Evolutionary conservation across 1,284 basidiomycete species (phyloP).

Genomic region (Phenoliferia sp.): DNA sequence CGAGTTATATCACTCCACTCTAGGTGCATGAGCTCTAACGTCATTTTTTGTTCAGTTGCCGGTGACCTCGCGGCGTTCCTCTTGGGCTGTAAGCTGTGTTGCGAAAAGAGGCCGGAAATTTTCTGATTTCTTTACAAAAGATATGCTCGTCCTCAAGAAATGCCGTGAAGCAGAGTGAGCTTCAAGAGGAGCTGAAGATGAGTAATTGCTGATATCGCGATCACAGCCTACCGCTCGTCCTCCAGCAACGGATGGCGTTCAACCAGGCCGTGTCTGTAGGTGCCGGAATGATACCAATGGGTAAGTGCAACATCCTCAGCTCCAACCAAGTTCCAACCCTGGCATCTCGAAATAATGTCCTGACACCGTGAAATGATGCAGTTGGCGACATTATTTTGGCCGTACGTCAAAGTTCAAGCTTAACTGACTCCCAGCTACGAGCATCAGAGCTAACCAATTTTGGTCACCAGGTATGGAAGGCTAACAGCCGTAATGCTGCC

Average conservation of each 20-base stretch:
- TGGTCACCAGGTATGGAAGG: conserved; percentile 30
- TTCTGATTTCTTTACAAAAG: too few relatives aligned
- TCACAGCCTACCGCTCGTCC: conserved; percentile 9
- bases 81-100: too few relatives aligned
- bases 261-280: conserved; percentile 4
- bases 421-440: too few relatives aligned
- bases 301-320: too few relatives aligned
- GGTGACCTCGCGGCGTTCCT: conserved; percentile 33
- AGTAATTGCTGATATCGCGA: neutral
- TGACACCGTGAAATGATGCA: too few relatives aligned
- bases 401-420: too few relatives aligned
- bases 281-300: conserved; percentile 1
- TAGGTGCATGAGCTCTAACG: neutral
- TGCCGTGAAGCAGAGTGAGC: conserved; percentile 28
- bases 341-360: too few relatives aligned
- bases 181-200: neutral
- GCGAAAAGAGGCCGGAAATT: too few relatives aligned
- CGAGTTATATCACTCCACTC: neutral
- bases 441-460: too few relatives aligned
- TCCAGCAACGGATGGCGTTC: conserved; percentile 26
- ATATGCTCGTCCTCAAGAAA: conserved; percentile 30
- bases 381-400: neutral
- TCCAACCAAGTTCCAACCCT: too few relatives aligned
- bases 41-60: conserved; percentile 26
- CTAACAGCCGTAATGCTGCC: conserved; percentile 30